Conservation (phyloP, 1,139 yeast species). For the Scheffersomyces illinoinensis region DNA sequence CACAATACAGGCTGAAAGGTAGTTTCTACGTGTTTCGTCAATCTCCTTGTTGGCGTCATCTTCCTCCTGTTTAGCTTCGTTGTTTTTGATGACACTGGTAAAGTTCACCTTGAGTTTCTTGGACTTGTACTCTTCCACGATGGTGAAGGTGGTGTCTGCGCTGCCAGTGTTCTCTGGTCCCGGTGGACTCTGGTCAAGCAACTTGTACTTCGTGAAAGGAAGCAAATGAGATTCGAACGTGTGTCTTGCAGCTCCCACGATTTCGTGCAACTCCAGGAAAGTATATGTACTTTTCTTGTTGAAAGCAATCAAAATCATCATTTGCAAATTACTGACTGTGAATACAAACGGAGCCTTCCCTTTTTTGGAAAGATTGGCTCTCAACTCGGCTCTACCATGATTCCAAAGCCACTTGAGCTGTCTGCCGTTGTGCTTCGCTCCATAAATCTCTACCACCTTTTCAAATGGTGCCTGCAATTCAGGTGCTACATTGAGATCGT, state of each 20-base stretch:
- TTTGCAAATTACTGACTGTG: constrained; percentile 82
- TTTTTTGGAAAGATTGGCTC: constrained; percentile 80
- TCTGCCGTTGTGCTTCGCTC: constrained; percentile 80
- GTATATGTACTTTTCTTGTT: constrained; percentile 65
- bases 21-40: constrained; percentile 82
- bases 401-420: constrained; percentile 96
- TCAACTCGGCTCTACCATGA: constrained; percentile 87
- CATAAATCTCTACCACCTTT: constrained; percentile 68
- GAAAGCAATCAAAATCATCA: constrained; percentile 80
- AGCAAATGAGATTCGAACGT: constrained; percentile 72
- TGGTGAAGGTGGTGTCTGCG: constrained; percentile 63
- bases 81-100: constrained; percentile 73
- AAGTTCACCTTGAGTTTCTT: constrained; percentile 84
- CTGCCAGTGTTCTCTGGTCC: constrained; percentile 49
- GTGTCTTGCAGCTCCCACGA: constrained; percentile 67
- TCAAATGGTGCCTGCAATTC: constrained; percentile 67
- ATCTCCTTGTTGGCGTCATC: constrained; percentile 85
- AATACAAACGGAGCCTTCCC: constrained; percentile 83
- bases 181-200: constrained; percentile 65
- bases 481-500: constrained; percentile 42
- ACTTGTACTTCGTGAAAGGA: constrained; percentile 78
- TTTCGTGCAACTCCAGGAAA: constrained; percentile 59
- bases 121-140: constrained; percentile 81
- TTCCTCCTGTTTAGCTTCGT: constrained; percentile 71
- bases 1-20: constrained; percentile 90